These are phyloP conservation scores for Rhododendron simsii DNA, from an alignment of 148 eudicot genomes.

Conservation along the genomic window DNA sequence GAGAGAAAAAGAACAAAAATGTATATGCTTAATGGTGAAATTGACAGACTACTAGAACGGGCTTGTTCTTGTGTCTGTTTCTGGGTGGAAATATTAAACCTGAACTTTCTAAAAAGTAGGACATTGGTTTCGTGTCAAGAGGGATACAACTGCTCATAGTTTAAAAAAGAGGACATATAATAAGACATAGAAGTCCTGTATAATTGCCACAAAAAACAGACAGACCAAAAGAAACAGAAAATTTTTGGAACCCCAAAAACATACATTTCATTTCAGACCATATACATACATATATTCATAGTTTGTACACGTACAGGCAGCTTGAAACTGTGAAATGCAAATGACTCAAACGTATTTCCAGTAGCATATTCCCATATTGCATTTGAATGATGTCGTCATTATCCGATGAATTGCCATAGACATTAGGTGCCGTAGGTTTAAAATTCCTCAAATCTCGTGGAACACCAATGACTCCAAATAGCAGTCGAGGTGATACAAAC, in stretches of 20 bases:
- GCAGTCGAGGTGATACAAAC: neutral
- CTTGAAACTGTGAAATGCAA: neutral
- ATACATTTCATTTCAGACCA: neutral
- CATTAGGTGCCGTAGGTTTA: neutral
- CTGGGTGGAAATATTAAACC: neutral
- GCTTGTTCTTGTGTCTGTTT: neutral
- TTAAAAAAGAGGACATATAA: neutral
- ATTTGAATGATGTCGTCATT: neutral
- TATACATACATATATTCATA: neutral
- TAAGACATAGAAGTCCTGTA: neutral
- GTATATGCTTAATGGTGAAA: neutral
- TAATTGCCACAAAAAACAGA: neutral
- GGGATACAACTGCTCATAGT: neutral
- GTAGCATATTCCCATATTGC: neutral
- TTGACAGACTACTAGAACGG: neutral
- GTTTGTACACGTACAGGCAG: neutral
- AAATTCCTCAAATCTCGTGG: neutral
- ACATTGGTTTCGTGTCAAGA: neutral
- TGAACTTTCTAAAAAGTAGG: neutral
- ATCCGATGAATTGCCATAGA: neutral
- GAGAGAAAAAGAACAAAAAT: neutral
- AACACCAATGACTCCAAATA: neutral
- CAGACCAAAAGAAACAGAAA: neutral
- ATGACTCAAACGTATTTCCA: neutral
- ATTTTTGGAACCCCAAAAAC: neutral